Conservation (phyloP, 108 stramenopile species). For the Cyclotella sp. region DNA sequence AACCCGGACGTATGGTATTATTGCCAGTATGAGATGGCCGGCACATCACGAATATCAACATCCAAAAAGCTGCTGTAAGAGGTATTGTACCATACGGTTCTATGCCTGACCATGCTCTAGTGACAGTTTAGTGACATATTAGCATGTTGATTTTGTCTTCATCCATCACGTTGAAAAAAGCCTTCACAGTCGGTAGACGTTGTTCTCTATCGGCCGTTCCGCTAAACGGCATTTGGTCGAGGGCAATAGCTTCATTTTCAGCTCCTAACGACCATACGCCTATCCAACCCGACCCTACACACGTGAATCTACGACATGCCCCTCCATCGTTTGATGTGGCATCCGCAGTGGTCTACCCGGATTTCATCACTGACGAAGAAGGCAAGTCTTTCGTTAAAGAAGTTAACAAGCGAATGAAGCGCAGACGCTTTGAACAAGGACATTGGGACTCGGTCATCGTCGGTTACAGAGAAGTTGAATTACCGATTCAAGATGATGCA, state of each 20-base stretch:
- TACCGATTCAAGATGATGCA: conserved; percentile 43
- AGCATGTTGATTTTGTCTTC: too few species aligned
- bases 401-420: conserved; percentile 52
- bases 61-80: too few species aligned
- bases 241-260: neutral
- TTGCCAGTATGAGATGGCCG: too few species aligned
- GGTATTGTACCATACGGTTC: too few species aligned
- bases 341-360: conserved; percentile 55
- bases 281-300: conserved; percentile 36
- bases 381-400: conserved; percentile 44
- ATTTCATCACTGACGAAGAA: conserved; percentile 56
- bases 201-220: neutral
- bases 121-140: too few species aligned
- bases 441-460: conserved; percentile 94
- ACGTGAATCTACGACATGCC: conserved; percentile 48
- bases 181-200: neutral
- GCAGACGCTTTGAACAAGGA: conserved; percentile 66
- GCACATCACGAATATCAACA: too few species aligned
- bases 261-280: neutral
- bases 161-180: neutral
- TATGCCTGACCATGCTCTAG: too few species aligned
- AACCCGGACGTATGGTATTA: too few species aligned
- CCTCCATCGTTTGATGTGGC: conserved; percentile 27
- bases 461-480: conserved; percentile 84
- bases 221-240: neutral